Base-by-base conservation (phyloP, 1,284 basidiomycete species). In the Fistulinella staudtii region DNA sequence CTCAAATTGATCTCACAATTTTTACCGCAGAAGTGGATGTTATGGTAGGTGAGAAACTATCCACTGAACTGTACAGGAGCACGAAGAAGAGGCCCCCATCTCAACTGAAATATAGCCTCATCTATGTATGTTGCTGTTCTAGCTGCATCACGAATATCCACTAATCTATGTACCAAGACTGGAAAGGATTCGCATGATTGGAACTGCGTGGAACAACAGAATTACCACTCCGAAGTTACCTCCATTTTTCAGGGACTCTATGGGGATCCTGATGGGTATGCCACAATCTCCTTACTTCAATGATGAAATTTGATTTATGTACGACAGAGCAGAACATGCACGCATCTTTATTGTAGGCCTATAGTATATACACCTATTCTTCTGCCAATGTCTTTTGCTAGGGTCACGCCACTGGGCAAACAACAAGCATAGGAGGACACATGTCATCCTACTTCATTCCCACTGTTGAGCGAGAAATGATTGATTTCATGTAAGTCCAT, bases 11-110 rank as follows among this genome's bases (percentile, higher is more conserved):
- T 15, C 71, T 98, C 25, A 82, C 88, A 1, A 82, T 95, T 23
- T 94, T 89, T 57, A 83, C 88, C 21, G 93, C 89, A 0, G 81
- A 89, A 37, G 76, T 95, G 31, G 76, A 77, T 45, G 88, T 97
- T 15, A 75, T 72, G n/a, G 69, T 93, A 3, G 81, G 86, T 47
- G 73, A 79, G 49, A 84, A 88, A 49, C 79, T 93, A 50, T 76
- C 78, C 1, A 64, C 74, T 3, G 95, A 97, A 63, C 74, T 99
- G 28, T 79, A 91, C 54, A 76, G 95, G 39, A 91, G 92, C 8
- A 99, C 93, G 1, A 97, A 97, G 77, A 99, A 99, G 73, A 85
- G 89, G 33, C 88, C 93, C 0, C 96, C 96, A 0, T 72, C 70
- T 8, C 77, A 73, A 43, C 80, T 94, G 58, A 82, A 79, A 39